Evolutionary conservation across 2,329 filamentous ascomycete genomes (phyloP), one percentile per base, ranked within the genome.

Genomic region (Cyphellophora europaea): DNA sequence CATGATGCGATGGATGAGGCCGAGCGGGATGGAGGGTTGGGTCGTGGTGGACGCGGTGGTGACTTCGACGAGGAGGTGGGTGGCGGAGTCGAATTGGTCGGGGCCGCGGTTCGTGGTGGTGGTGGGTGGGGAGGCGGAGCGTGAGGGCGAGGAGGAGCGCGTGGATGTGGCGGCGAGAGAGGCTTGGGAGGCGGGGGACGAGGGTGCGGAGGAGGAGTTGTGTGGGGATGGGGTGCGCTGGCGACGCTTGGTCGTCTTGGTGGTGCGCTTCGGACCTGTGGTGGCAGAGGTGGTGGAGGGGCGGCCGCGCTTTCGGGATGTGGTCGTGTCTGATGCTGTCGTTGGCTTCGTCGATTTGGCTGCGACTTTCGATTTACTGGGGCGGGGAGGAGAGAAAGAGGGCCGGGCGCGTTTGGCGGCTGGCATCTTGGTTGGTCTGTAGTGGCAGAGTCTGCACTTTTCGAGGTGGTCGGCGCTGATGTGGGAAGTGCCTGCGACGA

Each of bases 1-100:
- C 19, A 95, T 65, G 3, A 95, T 63, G 21, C 77, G 73, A 6
- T 82, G 81, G 27, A 95, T 61, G 1, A 96, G 67, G 28, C 84
- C 77, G 3, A 73, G 67, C 0, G 87, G 83, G 17, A 95, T 82
- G 1, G 69, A 44, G 3, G 61, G 60, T 3, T 31, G 13, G 5
- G 30, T 21, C n/a, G 29, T 11, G 14, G 30, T 15, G n/a, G 37
- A 13, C 4, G 34, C 27, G 10, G 27, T 29, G n/a, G 19, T 38
- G 27, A 65, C 59, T 38, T 65, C 60, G 1, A 59, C 61, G 17
- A 65, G 58, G 11, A 64, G 21, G 15, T 23, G 27, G 8, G 58
- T 54, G 17, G 54, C 52, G 11, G 51, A 52, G 13, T 50, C 47
- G 11, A 62, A 49, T 10, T 59, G 50, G 2, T 53, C 48, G 2